A percentile compares a stretch with the other conserved stretches of the same genome.
These are phyloP conservation scores for Globisporangium camurandrum DNA, from an alignment of 352 stramenopile species.

Conservation along the genomic window DNA sequence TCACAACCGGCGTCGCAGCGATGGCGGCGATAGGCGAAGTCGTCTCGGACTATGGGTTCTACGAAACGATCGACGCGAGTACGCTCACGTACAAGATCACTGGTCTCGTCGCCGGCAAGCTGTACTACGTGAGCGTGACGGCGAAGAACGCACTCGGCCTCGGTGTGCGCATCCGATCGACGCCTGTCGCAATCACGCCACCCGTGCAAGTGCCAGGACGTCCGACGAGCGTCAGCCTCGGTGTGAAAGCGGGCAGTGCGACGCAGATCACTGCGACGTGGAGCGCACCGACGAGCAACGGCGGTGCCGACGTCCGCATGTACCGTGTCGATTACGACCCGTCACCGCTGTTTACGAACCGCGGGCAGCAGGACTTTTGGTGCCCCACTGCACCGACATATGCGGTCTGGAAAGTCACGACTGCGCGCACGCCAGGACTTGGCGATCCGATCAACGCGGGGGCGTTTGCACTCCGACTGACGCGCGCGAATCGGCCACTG, in stretches of 20 bases:
- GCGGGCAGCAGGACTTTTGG: constrained; percentile 55
- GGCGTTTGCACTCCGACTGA: constrained; percentile 53
- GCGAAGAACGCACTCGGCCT: constrained; percentile 83
- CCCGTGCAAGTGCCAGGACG: constrained; percentile 72
- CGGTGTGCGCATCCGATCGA: constrained; percentile 27
- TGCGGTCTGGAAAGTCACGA: constrained; percentile 54
- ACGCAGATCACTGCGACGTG: constrained; percentile 59
- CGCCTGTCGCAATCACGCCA: constrained; percentile 34
- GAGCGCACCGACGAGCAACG: constrained; percentile 36
- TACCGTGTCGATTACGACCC: constrained; percentile 76
- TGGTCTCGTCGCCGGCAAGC: constrained; percentile 51
- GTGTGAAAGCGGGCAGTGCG: constrained; percentile 74
- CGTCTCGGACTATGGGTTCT: constrained; percentile 56
- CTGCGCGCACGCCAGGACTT: constrained; percentile 14
- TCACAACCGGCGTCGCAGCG: constrained; percentile 23
- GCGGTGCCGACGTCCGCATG: constrained; percentile 53
- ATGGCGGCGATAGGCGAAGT: constrained; percentile 37
- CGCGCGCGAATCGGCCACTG: constrained; percentile 28
- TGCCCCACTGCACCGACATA: constrained; percentile 42
- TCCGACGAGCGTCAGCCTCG: constrained; percentile 55
- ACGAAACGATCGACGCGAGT: constrained; percentile 53
- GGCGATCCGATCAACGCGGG: constrained; percentile 35
- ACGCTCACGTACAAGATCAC: constrained; percentile 63
- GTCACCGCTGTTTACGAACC: constrained; percentile 58
- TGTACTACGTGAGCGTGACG: constrained; percentile 85